Evolutionary conservation across 768 basidiomycete genomes (phyloP).

Genomic region (Leccinum disarticulatum): DNA sequence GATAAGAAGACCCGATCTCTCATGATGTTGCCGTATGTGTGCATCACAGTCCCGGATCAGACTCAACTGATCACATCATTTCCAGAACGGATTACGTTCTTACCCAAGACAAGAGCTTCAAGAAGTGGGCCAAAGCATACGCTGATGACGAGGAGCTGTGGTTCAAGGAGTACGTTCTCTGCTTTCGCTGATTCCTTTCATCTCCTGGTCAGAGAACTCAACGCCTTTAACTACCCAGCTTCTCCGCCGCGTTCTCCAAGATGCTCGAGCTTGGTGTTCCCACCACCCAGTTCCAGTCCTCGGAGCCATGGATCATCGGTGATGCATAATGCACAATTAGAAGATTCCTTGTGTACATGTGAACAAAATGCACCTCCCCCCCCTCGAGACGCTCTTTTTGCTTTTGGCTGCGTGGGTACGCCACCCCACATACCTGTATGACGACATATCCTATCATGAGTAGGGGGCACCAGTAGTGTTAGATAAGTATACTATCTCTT

Average conservation of each 20-base stretch:
- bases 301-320: conserved; percentile 74
- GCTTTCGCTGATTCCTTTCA: neutral
- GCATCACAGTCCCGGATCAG: neutral
- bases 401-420: neutral
- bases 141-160: conserved; percentile 82
- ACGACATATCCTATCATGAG: neutral
- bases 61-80: neutral
- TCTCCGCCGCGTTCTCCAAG: conserved; percentile 71
- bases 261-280: conserved; percentile 96
- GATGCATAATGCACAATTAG: conserved; percentile 31
- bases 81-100: conserved; percentile 84
- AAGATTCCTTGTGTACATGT: neutral
- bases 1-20: conserved; percentile 86
- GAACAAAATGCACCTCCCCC: neutral
- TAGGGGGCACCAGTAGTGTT: neutral
- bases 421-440: neutral
- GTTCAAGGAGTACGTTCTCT: conserved; percentile 82
- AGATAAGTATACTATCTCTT: conserved; percentile 1
- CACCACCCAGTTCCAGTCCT: conserved; percentile 63
- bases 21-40: conserved; percentile 93
- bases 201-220: neutral
- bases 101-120: conserved; percentile 88
- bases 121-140: conserved; percentile 83
- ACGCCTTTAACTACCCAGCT: conserved; percentile 48
- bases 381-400: neutral